Percentiles rank a stretch among this genome's conserved stretches.
Evolutionary conservation across 345 rosid genomes (phyloP).

Genomic region (Ceriops tagal): DNA sequence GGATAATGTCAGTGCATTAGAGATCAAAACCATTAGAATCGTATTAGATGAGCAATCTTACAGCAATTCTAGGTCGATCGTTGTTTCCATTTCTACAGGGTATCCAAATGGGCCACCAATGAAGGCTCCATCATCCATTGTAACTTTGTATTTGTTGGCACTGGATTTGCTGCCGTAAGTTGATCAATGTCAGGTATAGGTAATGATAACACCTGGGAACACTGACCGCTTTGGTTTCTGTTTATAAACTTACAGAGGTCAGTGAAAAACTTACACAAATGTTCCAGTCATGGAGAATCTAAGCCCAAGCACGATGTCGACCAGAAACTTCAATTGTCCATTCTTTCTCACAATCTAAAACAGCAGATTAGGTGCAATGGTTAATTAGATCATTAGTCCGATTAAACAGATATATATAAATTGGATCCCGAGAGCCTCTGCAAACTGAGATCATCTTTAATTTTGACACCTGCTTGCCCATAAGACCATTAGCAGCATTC

Average conservation of each 20-base stretch:
- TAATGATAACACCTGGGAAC: not conserved
- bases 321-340: slow-evolving; percentile 64
- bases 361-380: slow-evolving; percentile 1
- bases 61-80: slow-evolving; percentile 55
- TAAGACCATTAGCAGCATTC: slow-evolving; percentile 89
- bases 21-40: not conserved
- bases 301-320: slow-evolving; percentile 62
- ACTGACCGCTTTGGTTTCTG: not conserved
- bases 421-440: not conserved
- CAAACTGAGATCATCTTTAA: not conserved
- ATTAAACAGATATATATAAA: not conserved
- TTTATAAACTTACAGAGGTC: not conserved
- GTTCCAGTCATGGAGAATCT: slow-evolving; percentile 84
- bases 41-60: slow-evolving; percentile 31
- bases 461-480: slow-evolving; percentile 74
- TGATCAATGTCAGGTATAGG: not conserved
- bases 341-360: slow-evolving; percentile 56
- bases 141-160: slow-evolving; percentile 38
- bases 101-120: slow-evolving; percentile 72
- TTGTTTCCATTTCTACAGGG: slow-evolving; percentile 67
- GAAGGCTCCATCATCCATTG: slow-evolving; percentile 84
- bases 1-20: not conserved
- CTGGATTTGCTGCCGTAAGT: slow-evolving; percentile 47
- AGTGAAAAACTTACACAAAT: slow-evolving; percentile 46
- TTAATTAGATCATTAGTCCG: not conserved